These are phyloP conservation scores for Gracilaria domingensis DNA, from an alignment of 23 red algal species.

Conservation along the genomic window DNA sequence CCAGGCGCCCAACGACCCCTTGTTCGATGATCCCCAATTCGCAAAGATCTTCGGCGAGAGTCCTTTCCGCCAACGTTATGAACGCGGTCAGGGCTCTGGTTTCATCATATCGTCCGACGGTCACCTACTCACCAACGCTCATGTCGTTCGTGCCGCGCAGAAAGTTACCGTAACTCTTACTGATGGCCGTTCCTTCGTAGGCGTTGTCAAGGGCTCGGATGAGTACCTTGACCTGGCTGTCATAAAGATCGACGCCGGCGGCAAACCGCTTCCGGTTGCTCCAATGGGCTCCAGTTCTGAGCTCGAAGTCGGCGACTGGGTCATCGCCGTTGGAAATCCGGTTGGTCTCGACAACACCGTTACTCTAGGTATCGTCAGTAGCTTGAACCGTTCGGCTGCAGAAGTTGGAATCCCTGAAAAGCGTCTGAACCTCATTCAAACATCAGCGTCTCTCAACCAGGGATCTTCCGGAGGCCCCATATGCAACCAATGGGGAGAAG, in stretches of 20 bases:
- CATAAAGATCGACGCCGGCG: constrained; percentile 88
- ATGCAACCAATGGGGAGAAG: constrained; percentile 97
- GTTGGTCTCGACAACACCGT: constrained; percentile 99
- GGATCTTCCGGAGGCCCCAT: constrained; percentile 93
- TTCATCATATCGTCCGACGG: constrained; percentile 97
- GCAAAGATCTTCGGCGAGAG: constrained; percentile 92
- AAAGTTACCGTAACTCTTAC: constrained; percentile 96
- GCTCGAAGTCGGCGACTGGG: constrained; percentile 99
- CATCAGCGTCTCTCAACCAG: constrained; percentile 94
- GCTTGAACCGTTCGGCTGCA: constrained; percentile 90
- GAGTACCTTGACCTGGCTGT: constrained; percentile 98
- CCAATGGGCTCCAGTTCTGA: constrained; percentile 83
- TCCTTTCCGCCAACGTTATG: constrained; percentile 62
- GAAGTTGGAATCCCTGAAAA: constrained; percentile 99
- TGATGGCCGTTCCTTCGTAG: constrained; percentile 93
- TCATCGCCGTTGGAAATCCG: constrained; percentile 98
- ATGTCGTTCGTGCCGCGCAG: constrained; percentile 89
- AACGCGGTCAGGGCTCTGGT: constrained; percentile 93
- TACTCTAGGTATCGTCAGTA: constrained; percentile 96
- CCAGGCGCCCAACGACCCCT: constrained; percentile 49
- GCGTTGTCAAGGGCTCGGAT: constrained; percentile 93
- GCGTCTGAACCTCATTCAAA: constrained; percentile 99
- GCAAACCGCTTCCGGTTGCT: constrained; percentile 87
- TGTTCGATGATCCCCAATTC: constrained; percentile 93
- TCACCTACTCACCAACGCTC: constrained; percentile 96